Conservation (phyloP, 352 stramenopile species). For the Pythium guiyangense region DNA sequence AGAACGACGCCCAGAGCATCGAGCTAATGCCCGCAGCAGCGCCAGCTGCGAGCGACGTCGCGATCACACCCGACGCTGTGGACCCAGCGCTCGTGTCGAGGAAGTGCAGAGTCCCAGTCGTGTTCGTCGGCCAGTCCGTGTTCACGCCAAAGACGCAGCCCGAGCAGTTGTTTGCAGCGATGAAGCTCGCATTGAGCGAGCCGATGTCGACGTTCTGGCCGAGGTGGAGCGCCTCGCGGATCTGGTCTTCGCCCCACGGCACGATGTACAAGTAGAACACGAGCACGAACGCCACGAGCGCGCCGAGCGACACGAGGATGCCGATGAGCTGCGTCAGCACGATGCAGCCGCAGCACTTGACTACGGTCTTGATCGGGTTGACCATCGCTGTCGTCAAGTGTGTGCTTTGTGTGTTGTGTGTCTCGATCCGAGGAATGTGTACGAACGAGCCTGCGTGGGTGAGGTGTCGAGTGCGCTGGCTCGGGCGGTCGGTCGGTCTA, state of each 20-base stretch:
- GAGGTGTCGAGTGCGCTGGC: neutral
- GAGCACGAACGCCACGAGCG: conserved; percentile 48
- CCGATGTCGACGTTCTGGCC: conserved; percentile 39
- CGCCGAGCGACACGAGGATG: conserved; percentile 46
- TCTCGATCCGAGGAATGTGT: neutral
- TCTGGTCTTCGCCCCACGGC: conserved; percentile 73
- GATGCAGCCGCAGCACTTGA: conserved; percentile 79
- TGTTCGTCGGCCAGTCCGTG: conserved; percentile 75
- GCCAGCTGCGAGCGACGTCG: conserved; percentile 52
- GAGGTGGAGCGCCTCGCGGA: conserved; percentile 48
- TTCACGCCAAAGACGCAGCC: conserved; percentile 84
- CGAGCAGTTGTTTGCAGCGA: conserved; percentile 67
- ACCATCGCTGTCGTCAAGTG: conserved; percentile 4
- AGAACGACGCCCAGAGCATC: conserved; percentile 68
- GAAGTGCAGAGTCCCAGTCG: conserved; percentile 61
- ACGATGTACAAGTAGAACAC: conserved; percentile 69
- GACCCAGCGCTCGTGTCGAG: conserved; percentile 64
- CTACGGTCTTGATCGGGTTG: conserved; percentile 23
- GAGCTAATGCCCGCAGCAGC: conserved; percentile 45
- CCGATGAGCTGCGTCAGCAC: conserved; percentile 62
- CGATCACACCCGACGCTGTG: conserved; percentile 61
- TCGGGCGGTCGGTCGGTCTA: no score
- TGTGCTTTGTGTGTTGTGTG: neutral
- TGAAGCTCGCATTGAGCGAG: conserved; percentile 41
- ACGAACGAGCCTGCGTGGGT: neutral